Percentiles rank a stretch among this genome's conserved stretches.
These are phyloP conservation scores for Fusarium pseudonygamai DNA, from an alignment of 2,329 filamentous ascomycete species.

Conservation along the genomic window DNA sequence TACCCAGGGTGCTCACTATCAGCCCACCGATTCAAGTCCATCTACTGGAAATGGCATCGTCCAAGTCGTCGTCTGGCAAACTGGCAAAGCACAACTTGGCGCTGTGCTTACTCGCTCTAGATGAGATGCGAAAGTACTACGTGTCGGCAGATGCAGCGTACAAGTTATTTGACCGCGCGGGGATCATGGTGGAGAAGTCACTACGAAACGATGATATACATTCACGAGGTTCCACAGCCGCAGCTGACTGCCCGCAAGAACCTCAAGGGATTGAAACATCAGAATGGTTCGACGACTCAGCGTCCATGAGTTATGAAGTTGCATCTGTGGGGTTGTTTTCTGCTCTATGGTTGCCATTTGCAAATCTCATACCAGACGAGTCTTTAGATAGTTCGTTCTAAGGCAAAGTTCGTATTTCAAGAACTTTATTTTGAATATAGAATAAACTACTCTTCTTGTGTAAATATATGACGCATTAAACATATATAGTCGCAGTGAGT, in stretches of 20 bases:
- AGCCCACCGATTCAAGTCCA: constrained; percentile 13
- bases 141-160: constrained; percentile 12
- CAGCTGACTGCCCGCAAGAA: not conserved
- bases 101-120: constrained; percentile 6
- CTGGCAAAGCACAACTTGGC: constrained; percentile 10
- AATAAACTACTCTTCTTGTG: rapidly evolving
- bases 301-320: not conserved
- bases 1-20: not conserved
- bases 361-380: not conserved
- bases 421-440: rapidly evolving
- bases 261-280: not conserved
- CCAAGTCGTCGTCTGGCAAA: not conserved
- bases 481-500: too few species aligned
- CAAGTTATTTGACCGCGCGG: constrained; percentile 4
- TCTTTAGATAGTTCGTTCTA: not conserved
- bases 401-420: not conserved
- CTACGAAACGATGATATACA: not conserved
- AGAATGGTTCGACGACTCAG: not conserved
- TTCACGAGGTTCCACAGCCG: not conserved
- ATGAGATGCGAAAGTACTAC: constrained; percentile 17
- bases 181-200: constrained; percentile 1
- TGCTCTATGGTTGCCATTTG: not conserved
- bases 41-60: constrained; percentile 1
- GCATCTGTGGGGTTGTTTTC: not conserved
- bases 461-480: not conserved